Evolutionary conservation across 352 stramenopile species (phyloP), one percentile per base, ranked within the genome.

Genomic region (Globisporangium carolinianum): DNA sequence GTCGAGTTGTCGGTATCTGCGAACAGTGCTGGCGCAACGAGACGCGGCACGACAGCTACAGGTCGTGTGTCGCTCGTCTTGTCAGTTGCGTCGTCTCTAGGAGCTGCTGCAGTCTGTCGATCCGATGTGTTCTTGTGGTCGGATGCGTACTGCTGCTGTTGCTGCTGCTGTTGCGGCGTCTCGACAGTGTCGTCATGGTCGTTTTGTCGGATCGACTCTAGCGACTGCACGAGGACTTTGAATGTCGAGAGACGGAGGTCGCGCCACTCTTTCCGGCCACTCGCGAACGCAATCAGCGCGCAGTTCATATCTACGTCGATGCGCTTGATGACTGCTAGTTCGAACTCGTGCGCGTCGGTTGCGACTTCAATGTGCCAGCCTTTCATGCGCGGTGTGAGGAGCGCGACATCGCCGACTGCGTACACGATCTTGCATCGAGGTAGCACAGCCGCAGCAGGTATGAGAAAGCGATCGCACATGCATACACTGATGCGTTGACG

Each of bases 271-370:
- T 83, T 83, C 39, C 62, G 65, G 1, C 72, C 74, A 36, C 65
- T 67, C 9, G 61, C 57, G 39, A 85, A 87, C 9, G 62, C 57
- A 5, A 87, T 54, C 15, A 85, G 64, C 12, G 71, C 72, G 50
- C 76, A 85, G 53, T 87, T 87, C 47, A 87, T 73, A 15, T 75
- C 68, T 2, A 51, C 52, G 47, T 87, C 72, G 12, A 85, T 63
- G 52, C 76, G 68, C 56, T 83, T 83, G 51, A 85, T 69, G 9
- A 76, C 54, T 0, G 65, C 70, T 3, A 12, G 12, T 8, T 75
- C 71, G 6, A 62, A 24, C 1, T 50, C 42, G 48, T 74, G 67
- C 8, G 50, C 52, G 12, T 68, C 58, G 36, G 47, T 67, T 38
- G 57, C 36, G 18, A 85, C 62, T 41, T 83, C 72, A 15, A 87